phyloP scores from a whole-genome alignment of 2,329 filamentous ascomycete species.

The Ascochyta koolunga region DNA sequence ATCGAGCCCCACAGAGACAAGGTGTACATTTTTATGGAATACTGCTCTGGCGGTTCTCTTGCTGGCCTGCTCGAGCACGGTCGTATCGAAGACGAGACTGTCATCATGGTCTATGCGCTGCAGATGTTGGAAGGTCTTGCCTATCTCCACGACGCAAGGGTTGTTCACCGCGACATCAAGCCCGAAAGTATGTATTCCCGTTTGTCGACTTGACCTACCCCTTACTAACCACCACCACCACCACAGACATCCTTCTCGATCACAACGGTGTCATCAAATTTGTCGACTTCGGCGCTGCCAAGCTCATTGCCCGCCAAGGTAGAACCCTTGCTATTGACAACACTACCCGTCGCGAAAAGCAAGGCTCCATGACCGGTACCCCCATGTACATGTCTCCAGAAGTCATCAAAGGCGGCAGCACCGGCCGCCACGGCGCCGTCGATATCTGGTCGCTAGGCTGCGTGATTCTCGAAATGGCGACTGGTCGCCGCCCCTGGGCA shows the following conservation, averaged over 20 bases:
- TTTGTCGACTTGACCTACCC: neutral
- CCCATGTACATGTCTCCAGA: slow-evolving; percentile 99
- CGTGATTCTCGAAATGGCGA: slow-evolving; percentile 97
- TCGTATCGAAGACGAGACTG: slow-evolving; percentile 95
- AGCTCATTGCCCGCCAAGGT: slow-evolving; percentile 92
- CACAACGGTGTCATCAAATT: slow-evolving; percentile 99
- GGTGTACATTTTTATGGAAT: slow-evolving; percentile 99
- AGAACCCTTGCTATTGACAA: slow-evolving; percentile 77
- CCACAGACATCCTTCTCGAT: slow-evolving; percentile 85
- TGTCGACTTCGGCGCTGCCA: slow-evolving; percentile 96
- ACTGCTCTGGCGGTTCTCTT: slow-evolving; percentile 92
- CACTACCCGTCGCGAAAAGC: slow-evolving; percentile 57
- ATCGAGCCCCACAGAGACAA: slow-evolving; percentile 98
- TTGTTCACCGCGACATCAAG: slow-evolving; percentile 97
- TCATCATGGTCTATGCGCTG: slow-evolving; percentile 94
- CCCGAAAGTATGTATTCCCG: slow-evolving; percentile 74
- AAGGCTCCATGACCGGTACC: slow-evolving; percentile 95
- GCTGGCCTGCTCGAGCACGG: slow-evolving; percentile 91
- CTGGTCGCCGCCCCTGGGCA: slow-evolving; percentile 91
- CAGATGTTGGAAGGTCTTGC: slow-evolving; percentile 93
- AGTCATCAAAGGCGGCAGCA: slow-evolving; percentile 83
- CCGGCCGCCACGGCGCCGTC: slow-evolving; percentile 80
- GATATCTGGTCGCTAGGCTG: slow-evolving; percentile 98
- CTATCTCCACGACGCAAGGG: slow-evolving; percentile 89
- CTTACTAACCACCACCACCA: slow-evolving; percentile 33